These are phyloP conservation scores for Cercospora sojina DNA, from an alignment of 2,329 filamentous ascomycete genomes.

Conservation along the genomic window DNA sequence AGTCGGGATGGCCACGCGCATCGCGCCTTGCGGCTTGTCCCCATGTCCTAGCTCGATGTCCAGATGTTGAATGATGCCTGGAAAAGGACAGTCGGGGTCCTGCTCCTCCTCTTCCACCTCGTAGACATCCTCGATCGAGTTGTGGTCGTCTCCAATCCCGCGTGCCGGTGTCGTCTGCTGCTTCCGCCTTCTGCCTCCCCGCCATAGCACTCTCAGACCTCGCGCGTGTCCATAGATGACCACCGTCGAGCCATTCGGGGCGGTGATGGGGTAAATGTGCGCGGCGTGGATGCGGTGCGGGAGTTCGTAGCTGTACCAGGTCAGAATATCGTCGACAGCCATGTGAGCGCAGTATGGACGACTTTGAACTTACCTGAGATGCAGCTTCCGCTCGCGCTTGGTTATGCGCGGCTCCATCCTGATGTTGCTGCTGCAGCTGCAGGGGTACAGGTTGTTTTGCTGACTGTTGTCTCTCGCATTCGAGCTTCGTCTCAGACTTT, in stretches of 20 bases:
- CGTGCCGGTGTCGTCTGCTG: background rate
- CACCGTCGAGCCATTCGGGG: constrained; percentile 62
- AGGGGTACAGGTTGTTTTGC: constrained; percentile 17
- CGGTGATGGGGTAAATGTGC: constrained; percentile 57
- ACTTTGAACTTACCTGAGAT: constrained; percentile 32
- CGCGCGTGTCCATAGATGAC: constrained; percentile 60
- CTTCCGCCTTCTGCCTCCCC: constrained; percentile 50
- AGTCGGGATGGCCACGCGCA: constrained; percentile 24
- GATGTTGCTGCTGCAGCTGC: background rate
- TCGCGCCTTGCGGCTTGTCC: constrained; percentile 53
- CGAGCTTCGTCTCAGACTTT: constrained; percentile 4
- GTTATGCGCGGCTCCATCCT: constrained; percentile 33
- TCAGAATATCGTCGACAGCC: constrained; percentile 5
- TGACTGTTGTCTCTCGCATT: constrained; percentile 13
- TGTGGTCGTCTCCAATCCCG: background rate
- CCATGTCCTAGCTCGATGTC: constrained; percentile 55
- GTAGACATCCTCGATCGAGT: constrained; percentile 42
- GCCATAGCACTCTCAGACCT: constrained; percentile 60
- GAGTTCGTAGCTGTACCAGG: constrained; percentile 56
- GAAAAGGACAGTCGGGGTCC: constrained; percentile 57
- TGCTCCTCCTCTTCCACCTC: constrained; percentile 58
- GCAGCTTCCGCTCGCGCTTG: constrained; percentile 36
- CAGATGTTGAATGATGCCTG: constrained; percentile 54
- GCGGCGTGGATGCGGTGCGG: constrained; percentile 58
- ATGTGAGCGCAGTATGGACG: background rate